Conservation (phyloP, 2,329 filamentous ascomycete species). For the Calonectria montana region DNA sequence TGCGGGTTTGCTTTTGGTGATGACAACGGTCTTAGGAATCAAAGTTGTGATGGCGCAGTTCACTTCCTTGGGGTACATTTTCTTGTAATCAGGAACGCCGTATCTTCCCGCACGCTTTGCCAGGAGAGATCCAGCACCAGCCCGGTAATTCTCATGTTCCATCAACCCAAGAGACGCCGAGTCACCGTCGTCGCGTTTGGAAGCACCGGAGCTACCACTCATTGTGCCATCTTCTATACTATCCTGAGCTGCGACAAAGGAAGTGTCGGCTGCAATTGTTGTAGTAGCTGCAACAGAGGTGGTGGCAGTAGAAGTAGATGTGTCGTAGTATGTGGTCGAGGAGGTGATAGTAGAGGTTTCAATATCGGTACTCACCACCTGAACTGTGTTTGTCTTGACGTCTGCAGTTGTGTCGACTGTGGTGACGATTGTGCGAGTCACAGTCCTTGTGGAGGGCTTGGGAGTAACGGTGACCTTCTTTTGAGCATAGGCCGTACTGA, state of each 20-base stretch:
- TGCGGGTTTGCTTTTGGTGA: background rate
- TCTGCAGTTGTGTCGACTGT: background rate
- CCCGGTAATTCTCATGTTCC: too few species aligned
- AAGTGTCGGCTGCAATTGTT: background rate
- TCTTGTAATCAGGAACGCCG: background rate
- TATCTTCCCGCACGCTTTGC: background rate
- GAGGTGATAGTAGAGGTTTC: background rate
- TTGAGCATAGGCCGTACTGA: background rate
- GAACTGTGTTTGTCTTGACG: background rate
- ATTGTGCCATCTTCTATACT: background rate
- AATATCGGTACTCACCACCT: background rate
- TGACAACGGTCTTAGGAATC: background rate
- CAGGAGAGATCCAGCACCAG: background rate
- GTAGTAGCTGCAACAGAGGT: background rate
- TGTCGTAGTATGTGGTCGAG: background rate
- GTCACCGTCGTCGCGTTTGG: background rate
- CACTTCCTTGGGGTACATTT: background rate
- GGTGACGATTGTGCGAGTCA: background rate
- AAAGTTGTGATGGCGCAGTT: background rate
- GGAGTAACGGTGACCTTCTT: background rate
- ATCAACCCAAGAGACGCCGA: too few species aligned
- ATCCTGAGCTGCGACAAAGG: background rate
- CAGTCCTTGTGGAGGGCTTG: background rate
- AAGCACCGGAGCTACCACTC: background rate
- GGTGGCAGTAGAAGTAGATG: background rate